A percentile compares a stretch with the other conserved stretches of the same genome.
Evolutionary conservation across 192 early-diverging fungal species (phyloP).

Genomic region (Ramicandelaber brevisporus): DNA sequence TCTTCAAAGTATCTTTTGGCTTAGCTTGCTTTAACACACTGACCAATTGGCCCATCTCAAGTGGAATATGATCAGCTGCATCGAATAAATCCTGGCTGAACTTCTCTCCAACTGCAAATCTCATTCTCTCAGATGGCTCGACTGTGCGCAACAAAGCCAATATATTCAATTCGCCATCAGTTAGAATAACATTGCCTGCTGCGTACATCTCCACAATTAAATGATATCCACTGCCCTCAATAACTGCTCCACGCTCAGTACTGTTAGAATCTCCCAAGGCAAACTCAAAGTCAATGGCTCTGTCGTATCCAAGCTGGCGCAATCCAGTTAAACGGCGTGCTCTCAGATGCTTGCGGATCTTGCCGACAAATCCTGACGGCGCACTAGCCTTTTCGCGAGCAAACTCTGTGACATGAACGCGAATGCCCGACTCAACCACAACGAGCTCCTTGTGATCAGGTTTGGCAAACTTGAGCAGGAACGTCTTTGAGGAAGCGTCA

Average conservation of each 20-base stretch:
- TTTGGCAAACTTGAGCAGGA: slow-evolving; percentile 78
- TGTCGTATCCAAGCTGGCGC: slow-evolving; percentile 68
- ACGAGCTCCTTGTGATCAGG: slow-evolving; percentile 73
- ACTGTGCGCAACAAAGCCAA: slow-evolving; percentile 70
- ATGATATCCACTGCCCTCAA: slow-evolving; percentile 32
- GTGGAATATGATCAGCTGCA: slow-evolving; percentile 3
- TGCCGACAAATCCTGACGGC: slow-evolving; percentile 69
- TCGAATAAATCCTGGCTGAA: slow-evolving; percentile 14
- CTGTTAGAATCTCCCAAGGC: slow-evolving; percentile 21
- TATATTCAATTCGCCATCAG: slow-evolving; percentile 65
- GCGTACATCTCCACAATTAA: slow-evolving; percentile 58
- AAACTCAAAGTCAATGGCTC: slow-evolving; percentile 85
- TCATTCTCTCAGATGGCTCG: slow-evolving; percentile 40
- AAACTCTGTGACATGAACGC: slow-evolving; percentile 78
- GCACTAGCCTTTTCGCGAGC: slow-evolving; percentile 62
- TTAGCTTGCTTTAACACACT: slow-evolving; percentile 21
- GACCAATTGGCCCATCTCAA: slow-evolving; percentile 22
- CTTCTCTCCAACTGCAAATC: slow-evolving; percentile 62
- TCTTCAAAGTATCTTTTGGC: slow-evolving; percentile 41
- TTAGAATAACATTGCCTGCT: slow-evolving; percentile 85
- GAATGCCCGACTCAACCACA: slow-evolving; percentile 77
- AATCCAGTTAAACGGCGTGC: slow-evolving; percentile 51
- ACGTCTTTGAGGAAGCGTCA: slow-evolving; percentile 72
- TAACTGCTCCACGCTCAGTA: slow-evolving; percentile 8
- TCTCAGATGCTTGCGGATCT: slow-evolving; percentile 80